These are phyloP conservation scores for Cyberlindnera samutprakarnensis DNA, from an alignment of 805 yeast species.

Conservation along the genomic window DNA sequence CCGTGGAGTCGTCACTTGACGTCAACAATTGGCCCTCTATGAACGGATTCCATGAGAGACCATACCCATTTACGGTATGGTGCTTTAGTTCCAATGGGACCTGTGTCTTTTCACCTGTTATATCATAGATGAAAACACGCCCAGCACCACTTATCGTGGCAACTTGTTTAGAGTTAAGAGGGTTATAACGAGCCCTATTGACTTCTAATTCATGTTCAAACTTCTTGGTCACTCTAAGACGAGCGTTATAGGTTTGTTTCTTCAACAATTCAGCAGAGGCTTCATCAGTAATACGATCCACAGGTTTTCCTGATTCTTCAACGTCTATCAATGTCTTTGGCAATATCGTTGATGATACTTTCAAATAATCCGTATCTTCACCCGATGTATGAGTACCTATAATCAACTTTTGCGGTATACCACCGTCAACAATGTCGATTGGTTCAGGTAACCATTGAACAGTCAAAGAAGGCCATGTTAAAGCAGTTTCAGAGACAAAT, in stretches of 20 bases:
- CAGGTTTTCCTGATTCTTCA: constrained; percentile 7
- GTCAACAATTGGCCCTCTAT: constrained; percentile 45
- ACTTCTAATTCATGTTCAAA: constrained; percentile 57
- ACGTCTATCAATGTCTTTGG: constrained; percentile 36
- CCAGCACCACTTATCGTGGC: constrained; percentile 70
- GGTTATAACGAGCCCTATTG: constrained; percentile 66
- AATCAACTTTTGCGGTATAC: constrained; percentile 44
- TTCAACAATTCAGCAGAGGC: constrained; percentile 2
- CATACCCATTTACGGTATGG: constrained; percentile 67
- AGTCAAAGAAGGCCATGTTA: constrained; percentile 78
- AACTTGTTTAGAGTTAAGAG: constrained; percentile 45
- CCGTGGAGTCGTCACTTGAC: constrained; percentile 57
- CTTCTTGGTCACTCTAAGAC: constrained; percentile 55
- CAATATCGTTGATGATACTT: constrained; percentile 53
- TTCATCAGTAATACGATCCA: constrained; percentile 21
- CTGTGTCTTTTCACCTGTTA: constrained; percentile 22
- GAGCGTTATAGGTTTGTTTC: constrained; percentile 34
- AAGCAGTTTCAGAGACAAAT: constrained; percentile 70
- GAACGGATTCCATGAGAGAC: constrained; percentile 56
- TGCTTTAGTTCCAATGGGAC: constrained; percentile 31
- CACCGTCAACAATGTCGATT: constrained; percentile 13
- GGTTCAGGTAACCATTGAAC: constrained; percentile 65
- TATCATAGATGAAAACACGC: constrained; percentile 43
- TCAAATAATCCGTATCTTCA: constrained; percentile 56
- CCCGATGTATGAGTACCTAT: constrained; percentile 74